Evolutionary conservation across 1,139 yeast genomes (phyloP), one percentile per base, ranked within the genome.

Genomic region (Blastobotrys elegans): DNA sequence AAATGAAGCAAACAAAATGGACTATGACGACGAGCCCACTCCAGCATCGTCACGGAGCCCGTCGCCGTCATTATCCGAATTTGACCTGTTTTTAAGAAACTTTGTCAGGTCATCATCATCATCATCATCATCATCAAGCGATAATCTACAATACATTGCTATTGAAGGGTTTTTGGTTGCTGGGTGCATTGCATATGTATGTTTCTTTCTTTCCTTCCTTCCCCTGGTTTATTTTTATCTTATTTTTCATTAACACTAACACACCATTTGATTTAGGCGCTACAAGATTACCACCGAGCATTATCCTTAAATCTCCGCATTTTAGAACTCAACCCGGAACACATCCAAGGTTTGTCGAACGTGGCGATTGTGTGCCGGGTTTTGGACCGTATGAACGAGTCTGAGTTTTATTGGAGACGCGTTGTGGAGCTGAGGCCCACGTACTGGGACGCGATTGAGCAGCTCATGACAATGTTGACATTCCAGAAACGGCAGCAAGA

Each of bases 381-480:
- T 1, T 48, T 50, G 14, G 52, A 48, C 20, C 52, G 49, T 18
- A 40, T 41, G 8, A 36, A 49, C 4, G 50, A 52, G 4, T 59
- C 60, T 1, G 61, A 57, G 29, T 46, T 43, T 10, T 54, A 50
- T 48, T 59, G 61, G 61, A 32, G 46, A 8, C 44, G 50, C 29
- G 58, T 61, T 1, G 46, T 61, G 2, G 43, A 44, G 13, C 45
- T 52, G 5, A 47, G 55, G 3, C 61, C 62, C 10, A 37, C 53
- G 13, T 55, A 59, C 46, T 59, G 58, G 56, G 62, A 60, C 39
- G 64, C 64, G 1, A 56, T 61, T 17, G 62, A 59, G 17, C 64
- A 60, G 36, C 38, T 61, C 20, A 51, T 56, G 14, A 46, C 57
- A 7, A 46, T 58, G 3, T 48, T 55, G 31, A 52, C 54, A 32